phyloP scores from a whole-genome alignment of 768 basidiomycete genomes.

The Lyophyllum semitale region DNA sequence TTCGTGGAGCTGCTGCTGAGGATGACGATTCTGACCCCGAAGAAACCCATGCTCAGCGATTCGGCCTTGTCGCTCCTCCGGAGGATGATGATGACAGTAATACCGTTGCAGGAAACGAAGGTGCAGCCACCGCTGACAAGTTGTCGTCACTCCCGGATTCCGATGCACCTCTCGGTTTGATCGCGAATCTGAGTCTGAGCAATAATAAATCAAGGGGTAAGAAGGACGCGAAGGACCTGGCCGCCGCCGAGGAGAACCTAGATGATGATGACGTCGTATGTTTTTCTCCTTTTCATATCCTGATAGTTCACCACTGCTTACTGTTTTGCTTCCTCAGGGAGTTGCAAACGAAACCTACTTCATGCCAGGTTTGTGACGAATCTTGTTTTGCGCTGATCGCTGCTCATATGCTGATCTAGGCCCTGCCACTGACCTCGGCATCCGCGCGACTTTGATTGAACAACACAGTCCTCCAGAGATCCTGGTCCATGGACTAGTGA shows the following conservation, averaged over 20 bases:
- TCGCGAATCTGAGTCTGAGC: conserved; percentile 71
- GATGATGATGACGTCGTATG: conserved; percentile 69
- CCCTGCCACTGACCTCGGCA: conserved; percentile 70
- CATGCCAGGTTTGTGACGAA: conserved; percentile 57
- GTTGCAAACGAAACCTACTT: conserved; percentile 83
- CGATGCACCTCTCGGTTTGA: conserved; percentile 73
- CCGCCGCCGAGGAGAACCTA: conserved; percentile 40
- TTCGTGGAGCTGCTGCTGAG: conserved; percentile 30
- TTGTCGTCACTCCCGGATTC: conserved; percentile 62
- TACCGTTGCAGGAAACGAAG: conserved; percentile 30
- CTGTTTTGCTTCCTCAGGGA: conserved; percentile 45
- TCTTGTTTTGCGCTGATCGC: not conserved
- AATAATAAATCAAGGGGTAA: conserved; percentile 49
- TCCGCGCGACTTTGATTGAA: conserved; percentile 73
- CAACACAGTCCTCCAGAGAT: conserved; percentile 83
- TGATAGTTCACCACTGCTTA: too few relatives aligned
- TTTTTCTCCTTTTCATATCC: too few relatives aligned
- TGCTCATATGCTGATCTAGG: conserved; percentile 36
- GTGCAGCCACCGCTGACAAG: conserved; percentile 45
- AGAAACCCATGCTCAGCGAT: conserved; percentile 27
- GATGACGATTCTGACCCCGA: conserved; percentile 48
- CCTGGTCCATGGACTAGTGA: conserved; percentile 76
- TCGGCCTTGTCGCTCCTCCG: conserved; percentile 18
- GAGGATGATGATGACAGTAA: conserved; percentile 28
- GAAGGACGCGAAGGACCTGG: conserved; percentile 37